Evolutionary conservation across 495 filamentous ascomycete genomes (phyloP), one percentile per base, ranked within the genome.

Genomic region (Saxispiralis lemnorum): DNA sequence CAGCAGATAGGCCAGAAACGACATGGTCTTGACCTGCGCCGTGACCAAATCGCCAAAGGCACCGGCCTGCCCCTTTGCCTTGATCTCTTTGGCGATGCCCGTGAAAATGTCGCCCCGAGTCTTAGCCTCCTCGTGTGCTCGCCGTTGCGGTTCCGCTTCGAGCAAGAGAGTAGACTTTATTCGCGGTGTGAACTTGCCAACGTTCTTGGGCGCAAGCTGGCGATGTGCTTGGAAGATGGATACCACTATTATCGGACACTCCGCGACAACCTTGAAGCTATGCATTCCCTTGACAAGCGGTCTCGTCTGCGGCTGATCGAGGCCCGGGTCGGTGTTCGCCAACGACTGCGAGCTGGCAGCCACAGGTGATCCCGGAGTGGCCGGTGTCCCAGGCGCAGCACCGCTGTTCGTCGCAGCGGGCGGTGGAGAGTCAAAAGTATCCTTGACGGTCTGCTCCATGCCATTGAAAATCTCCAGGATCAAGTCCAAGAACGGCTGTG

Each of bases 11-110:
- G 92, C 92, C 50, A 99, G 61, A 55, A 99, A 99, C 51, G 84
- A 93, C 92, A 99, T 96, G 0, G 89, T 96, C 69, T 99, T 99
- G 35, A 99, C 89, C 60, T 99, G 92, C 0, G 85, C 86, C 0
- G 83, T 95, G 42, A 99, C 88, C 46, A 99, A 87, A 46, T 99
- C 92, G 1, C 92, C 92, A 65, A 95, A 99, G 6, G 88, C 92
- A 15, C 80, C 78, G 1, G 36, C 37, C 19, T 44, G 44, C n/a
- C 45, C 45, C 16, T 89, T 68, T 53, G 95, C 93, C 62, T 84
- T 86, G 51, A 99, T 95, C 45, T 88, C 83, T 31, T 80, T 81
- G 63, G 83, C 89, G 20, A 99, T 83, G 6, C 89, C 92, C 0
- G 83, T 92, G 52, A 95, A 95, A 1, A 92, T 81, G 28, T 72